A percentile compares a stretch with the other conserved stretches of the same genome.
Evolutionary conservation across 441 rosid species (phyloP).

Genomic region (Brassica balearica): DNA sequence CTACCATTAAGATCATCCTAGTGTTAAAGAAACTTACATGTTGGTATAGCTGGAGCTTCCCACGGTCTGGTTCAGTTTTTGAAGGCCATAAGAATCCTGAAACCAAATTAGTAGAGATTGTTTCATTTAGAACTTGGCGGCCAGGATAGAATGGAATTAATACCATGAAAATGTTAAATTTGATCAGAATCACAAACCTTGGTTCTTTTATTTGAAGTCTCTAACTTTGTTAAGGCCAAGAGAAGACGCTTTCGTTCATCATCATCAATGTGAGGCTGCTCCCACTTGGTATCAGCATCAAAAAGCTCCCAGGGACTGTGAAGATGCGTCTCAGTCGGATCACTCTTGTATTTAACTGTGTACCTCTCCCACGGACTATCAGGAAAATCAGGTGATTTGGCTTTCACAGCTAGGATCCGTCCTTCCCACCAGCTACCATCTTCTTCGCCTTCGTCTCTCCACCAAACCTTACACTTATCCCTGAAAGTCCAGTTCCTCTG

Average conservation of each 20-base stretch:
- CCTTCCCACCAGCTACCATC: conserved; percentile 99
- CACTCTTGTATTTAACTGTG: conserved; percentile 75
- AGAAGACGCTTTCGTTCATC: conserved; percentile 59
- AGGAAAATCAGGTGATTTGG: conserved; percentile 80
- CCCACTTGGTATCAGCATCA: conserved; percentile 75
- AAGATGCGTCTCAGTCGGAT: conserved; percentile 71
- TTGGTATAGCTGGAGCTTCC: conserved; percentile 77
- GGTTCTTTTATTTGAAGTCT: conserved; percentile 59
- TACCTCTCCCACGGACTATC: conserved; percentile 99
- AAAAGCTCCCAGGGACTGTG: conserved; percentile 99
- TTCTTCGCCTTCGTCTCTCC: conserved; percentile 90
- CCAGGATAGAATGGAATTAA: conserved; percentile 16
- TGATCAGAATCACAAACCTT: conserved; percentile 57
- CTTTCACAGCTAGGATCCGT: conserved; percentile 70
- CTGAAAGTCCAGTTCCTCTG: conserved; percentile 86
- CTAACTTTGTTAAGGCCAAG: conserved; percentile 62
- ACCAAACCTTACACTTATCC: conserved; percentile 98
- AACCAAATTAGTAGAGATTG: conserved; percentile 42
- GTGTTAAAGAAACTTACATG: conserved; percentile 59
- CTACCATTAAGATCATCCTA: conserved; percentile 6
- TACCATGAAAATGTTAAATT: conserved; percentile 13
- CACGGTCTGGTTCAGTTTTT: conserved; percentile 76
- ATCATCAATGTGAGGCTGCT: conserved; percentile 76
- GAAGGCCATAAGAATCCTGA: conserved; percentile 89
- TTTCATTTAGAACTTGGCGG: conserved; percentile 1